Evolutionary conservation across 2,329 filamentous ascomycete species (phyloP), one percentile per base, ranked within the genome.

Genomic region (Sclerotinia trifoliorum): DNA sequence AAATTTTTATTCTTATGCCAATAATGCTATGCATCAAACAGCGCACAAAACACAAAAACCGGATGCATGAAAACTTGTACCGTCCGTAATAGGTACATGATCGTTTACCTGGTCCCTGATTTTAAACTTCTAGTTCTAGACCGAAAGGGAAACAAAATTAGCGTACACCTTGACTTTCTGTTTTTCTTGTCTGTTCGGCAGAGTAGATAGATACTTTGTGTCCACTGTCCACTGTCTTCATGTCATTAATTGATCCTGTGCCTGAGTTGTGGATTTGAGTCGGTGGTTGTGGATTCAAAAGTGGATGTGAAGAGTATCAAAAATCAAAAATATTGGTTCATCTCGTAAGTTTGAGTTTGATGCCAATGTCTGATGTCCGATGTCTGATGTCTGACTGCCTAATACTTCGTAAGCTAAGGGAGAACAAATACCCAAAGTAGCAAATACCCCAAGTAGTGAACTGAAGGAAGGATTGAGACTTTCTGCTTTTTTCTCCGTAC

Each of bases 221-320:
- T 35, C 32, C 32, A 35, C 5, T 35, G 32, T 35, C 32, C 32
- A 35, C 32, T 35, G 11, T 55, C 52, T 17, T 56, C 11, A 39
- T n/a, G 32, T 56, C 54, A 56, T 56, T 21, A 29, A 24, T 56
- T 39, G 21, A 57, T 57, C 54, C 39, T 35, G 54, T 57, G 35
- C 54, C 54, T 57, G 54, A 57, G n/a, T 57, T 57, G 54, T 57
- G 54, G 32, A 39, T 57, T 57, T 39, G 10, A 29, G 29, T 29
- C 29, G 29, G 29, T 29, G 54, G 21, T 49, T n/a, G 21, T 39
- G 29, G 29, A 29, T 32, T 55, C 10, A 32, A 35, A 32, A 21
- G 54, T 57, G 54, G 54, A 57, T 39, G 24, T n/a, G 15, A 10
- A 57, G 32, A 13, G 21, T 39, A 13, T 39, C 54, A 56, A 56